These are phyloP conservation scores for Aspergillus caelatus DNA, from an alignment of 2,329 filamentous ascomycete genomes.

Conservation along the genomic window DNA sequence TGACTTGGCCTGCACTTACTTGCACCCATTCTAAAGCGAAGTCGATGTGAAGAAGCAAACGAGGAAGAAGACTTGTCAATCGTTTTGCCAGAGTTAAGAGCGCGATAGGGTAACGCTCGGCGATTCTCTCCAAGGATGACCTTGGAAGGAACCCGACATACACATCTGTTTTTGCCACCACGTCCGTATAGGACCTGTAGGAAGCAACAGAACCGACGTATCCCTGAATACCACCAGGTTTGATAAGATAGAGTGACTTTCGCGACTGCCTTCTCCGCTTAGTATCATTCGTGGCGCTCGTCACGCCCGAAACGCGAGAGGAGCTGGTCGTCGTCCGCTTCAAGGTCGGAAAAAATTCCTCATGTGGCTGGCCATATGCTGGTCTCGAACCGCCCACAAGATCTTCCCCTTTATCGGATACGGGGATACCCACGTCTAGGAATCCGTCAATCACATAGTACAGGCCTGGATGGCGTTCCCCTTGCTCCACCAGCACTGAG, in stretches of 20 bases:
- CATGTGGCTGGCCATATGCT: slow-evolving; percentile 28
- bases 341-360: slow-evolving; percentile 49
- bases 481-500: slow-evolving; percentile 92
- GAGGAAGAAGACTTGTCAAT: slow-evolving; percentile 83
- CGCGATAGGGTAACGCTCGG: slow-evolving; percentile 89
- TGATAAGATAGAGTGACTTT: slow-evolving; percentile 83
- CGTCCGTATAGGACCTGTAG: slow-evolving; percentile 93
- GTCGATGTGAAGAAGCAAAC: slow-evolving; percentile 92
- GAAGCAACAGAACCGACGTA: slow-evolving; percentile 95
- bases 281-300: slow-evolving; percentile 30
- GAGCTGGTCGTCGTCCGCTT: slow-evolving; percentile 48
- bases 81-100: slow-evolving; percentile 95
- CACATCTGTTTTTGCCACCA: slow-evolving; percentile 96
- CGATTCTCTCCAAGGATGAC: slow-evolving; percentile 82
- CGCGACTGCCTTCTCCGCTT: slow-evolving; percentile 53
- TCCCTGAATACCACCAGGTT: slow-evolving; percentile 89
- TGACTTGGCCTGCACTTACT: slow-evolving; percentile 89
- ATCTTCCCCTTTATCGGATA: slow-evolving; percentile 60
- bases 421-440: slow-evolving; percentile 85
- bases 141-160: slow-evolving; percentile 94
- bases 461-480: slow-evolving; percentile 91
- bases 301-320: slow-evolving; percentile 36
- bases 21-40: slow-evolving; percentile 99
- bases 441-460: slow-evolving; percentile 99
- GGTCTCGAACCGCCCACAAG: slow-evolving; percentile 39